These are phyloP conservation scores for Stellera chamaejasme DNA, from an alignment of 345 rosid species.

Conservation along the genomic window DNA sequence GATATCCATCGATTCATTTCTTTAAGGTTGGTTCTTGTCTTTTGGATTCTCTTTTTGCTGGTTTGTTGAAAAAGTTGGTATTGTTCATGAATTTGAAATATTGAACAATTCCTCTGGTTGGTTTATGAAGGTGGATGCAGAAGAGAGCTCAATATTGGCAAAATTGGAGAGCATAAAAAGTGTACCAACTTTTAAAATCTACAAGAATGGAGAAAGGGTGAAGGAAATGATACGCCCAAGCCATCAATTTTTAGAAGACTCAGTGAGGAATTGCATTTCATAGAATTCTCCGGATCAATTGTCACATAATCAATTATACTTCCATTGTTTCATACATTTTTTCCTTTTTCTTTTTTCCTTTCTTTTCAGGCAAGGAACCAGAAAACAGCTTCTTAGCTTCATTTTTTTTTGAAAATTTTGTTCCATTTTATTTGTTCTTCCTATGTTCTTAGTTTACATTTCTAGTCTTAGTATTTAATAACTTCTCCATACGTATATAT, in stretches of 20 bases:
- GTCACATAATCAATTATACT: slow-evolving; percentile 20
- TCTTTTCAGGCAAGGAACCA: not conserved
- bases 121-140: slow-evolving; percentile 54
- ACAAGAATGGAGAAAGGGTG: slow-evolving; percentile 55
- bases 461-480: slow-evolving; percentile 1
- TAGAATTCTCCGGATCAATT: slow-evolving; percentile 19
- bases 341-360: too few species aligned
- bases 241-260: slow-evolving; percentile 54
- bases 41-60: too few species aligned
- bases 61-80: too few species aligned
- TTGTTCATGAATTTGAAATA: not conserved
- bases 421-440: too few species aligned
- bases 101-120: not conserved
- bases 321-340: slow-evolving; percentile 11
- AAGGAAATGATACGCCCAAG: slow-evolving; percentile 78
- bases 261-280: slow-evolving; percentile 45
- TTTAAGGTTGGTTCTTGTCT: slow-evolving; percentile 16
- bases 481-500: not conserved
- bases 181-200: slow-evolving; percentile 72
- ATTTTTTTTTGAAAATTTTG: too few species aligned
- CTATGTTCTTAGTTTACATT: slow-evolving; percentile 4
- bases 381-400: not conserved
- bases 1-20: slow-evolving; percentile 32
- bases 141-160: slow-evolving; percentile 46
- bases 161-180: slow-evolving; percentile 58